Conservation (phyloP, 2,329 filamentous ascomycete species). For the Phoma sp. region DNA sequence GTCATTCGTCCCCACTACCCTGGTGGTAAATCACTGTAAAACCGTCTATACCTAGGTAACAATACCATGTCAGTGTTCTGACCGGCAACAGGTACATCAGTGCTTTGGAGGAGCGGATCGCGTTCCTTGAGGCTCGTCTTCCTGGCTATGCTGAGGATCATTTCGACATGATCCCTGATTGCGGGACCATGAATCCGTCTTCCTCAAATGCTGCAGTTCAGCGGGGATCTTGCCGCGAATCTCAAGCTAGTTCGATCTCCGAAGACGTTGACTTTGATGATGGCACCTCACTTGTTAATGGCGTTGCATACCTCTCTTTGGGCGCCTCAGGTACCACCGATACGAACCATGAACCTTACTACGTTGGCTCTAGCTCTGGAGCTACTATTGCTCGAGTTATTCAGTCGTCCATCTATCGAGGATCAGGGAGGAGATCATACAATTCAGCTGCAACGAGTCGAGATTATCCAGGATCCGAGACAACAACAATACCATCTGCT, state of each 20-base stretch:
- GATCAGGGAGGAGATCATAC: conserved; percentile 9
- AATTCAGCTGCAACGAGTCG: neutral
- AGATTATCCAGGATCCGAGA: neutral
- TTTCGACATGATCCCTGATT: conserved; percentile 12
- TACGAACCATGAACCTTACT: conserved; percentile 31
- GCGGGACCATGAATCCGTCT: neutral
- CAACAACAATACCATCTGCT: neutral
- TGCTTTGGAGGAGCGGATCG: conserved; percentile 36
- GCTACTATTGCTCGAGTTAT: conserved; percentile 39
- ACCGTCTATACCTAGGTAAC: too few species aligned
- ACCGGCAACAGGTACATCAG: conserved; percentile 30
- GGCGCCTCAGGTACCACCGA: conserved; percentile 38
- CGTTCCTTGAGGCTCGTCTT: conserved; percentile 36
- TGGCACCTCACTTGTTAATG: conserved; percentile 32
- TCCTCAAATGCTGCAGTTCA: neutral
- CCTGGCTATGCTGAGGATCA: conserved; percentile 37
- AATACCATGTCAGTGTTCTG: neutral
- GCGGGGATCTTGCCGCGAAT: conserved; percentile 1
- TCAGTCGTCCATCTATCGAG: conserved; percentile 34
- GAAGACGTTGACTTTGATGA: conserved; percentile 32
- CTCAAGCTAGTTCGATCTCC: conserved; percentile 13
- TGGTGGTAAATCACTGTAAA: conserved; percentile 36
- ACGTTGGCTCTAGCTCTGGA: conserved; percentile 39
- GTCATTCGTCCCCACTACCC: conserved; percentile 36
- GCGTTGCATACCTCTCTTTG: conserved; percentile 38